Conservation (phyloP, 768 basidiomycete genomes). For the Amyloporia xantha region DNA sequence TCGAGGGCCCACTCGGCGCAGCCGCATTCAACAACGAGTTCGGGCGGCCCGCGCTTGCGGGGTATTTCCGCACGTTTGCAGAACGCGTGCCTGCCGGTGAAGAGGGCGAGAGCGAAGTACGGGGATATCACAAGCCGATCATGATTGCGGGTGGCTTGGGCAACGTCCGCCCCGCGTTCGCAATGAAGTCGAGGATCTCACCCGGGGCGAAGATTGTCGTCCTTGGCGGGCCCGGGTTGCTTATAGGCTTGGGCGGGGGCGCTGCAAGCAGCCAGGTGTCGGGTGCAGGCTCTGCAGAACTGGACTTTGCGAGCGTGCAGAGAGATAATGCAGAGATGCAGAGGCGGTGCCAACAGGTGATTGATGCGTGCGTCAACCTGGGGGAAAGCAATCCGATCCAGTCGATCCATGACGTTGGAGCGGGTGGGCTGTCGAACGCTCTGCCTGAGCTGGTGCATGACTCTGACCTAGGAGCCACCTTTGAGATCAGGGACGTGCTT, state of each 20-base stretch:
- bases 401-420: conserved; percentile 97
- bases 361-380: conserved; percentile 77
- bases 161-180: conserved; percentile 80
- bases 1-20: conserved; percentile 90
- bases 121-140: conserved; percentile 99
- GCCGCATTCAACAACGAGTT: conserved; percentile 99
- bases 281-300: conserved; percentile 83
- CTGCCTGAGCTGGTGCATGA: conserved; percentile 97
- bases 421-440: conserved; percentile 94
- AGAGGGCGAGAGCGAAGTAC: conserved; percentile 52
- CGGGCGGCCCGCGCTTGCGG: conserved; percentile 84
- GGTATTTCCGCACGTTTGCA: conserved; percentile 93
- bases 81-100: conserved; percentile 58
- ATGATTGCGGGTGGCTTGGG: conserved; percentile 99
- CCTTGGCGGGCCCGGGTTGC: conserved; percentile 90
- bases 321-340: conserved; percentile 99
- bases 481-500: conserved; percentile 91
- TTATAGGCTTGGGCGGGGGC: conserved; percentile 95
- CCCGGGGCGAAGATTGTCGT: conserved; percentile 87
- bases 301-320: conserved; percentile 98
- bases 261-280: conserved; percentile 93
- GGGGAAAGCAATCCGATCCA: conserved; percentile 71
- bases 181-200: conserved; percentile 69
- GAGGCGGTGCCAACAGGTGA: conserved; percentile 93
- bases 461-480: conserved; percentile 80